These are phyloP conservation scores for Termitomyces sp. DNA, from an alignment of 768 basidiomycete genomes.

Conservation along the genomic window DNA sequence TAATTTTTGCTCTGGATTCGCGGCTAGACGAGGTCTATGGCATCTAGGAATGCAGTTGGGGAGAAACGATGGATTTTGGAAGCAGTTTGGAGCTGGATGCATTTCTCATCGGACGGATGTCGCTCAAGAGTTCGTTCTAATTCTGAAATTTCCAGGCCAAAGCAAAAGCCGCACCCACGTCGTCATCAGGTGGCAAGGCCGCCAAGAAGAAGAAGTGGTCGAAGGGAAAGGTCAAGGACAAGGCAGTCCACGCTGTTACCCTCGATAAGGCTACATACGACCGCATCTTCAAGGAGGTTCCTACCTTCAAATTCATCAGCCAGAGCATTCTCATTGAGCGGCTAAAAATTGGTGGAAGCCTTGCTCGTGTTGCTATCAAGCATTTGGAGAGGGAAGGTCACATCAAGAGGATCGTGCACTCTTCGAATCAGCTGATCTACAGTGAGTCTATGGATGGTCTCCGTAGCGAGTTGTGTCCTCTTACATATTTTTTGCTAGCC, in stretches of 20 bases:
- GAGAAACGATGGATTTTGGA: neutral
- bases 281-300: slow-evolving; percentile 96
- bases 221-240: slow-evolving; percentile 99
- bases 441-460: slow-evolving; percentile 50
- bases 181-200: slow-evolving; percentile 63
- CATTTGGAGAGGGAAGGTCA: slow-evolving; percentile 91
- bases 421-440: slow-evolving; percentile 92
- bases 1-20: slow-evolving; percentile 11
- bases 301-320: slow-evolving; percentile 98
- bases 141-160: slow-evolving; percentile 41
- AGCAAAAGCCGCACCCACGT: slow-evolving; percentile 75
- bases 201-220: slow-evolving; percentile 99
- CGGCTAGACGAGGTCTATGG: neutral
- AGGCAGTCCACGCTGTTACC: slow-evolving; percentile 93
- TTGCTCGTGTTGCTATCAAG: slow-evolving; percentile 86
- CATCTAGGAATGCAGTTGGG: neutral
- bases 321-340: slow-evolving; percentile 98
- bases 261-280: slow-evolving; percentile 92
- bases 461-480: neutral
- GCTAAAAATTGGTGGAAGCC: slow-evolving; percentile 91
- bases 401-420: slow-evolving; percentile 97
- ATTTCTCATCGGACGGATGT: slow-evolving; percentile 27
- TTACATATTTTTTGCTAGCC: slow-evolving; percentile 23
- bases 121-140: slow-evolving; percentile 12
- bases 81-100: slow-evolving; percentile 31